Evolutionary conservation across 768 basidiomycete genomes (phyloP), one percentile per base, ranked within the genome.

Genomic region (Lactarius psammicola): DNA sequence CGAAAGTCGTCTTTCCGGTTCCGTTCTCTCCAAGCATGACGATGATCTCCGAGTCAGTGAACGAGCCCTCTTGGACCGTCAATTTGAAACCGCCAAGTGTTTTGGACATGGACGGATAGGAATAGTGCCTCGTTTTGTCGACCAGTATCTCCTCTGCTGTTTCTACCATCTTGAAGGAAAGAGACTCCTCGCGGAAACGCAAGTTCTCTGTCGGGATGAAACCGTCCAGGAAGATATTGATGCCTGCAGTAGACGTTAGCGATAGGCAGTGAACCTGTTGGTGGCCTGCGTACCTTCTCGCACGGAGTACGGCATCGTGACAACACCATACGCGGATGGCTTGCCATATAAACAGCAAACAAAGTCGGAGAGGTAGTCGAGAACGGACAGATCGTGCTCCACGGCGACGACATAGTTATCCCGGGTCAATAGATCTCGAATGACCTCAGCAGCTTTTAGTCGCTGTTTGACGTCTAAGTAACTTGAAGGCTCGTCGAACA

Each of bases 1-100:
- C 94, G 75, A 99, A 94, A 1, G 97, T 99, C 53, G 97, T 98
- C 82, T 99, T 99, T 44, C 97, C 95, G 2, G 94, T 99, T 58
- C 97, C 97, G 77, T 99, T 99, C 84, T 99, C 97, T 68, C 97
- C 97, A 38, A 99, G 81, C 89, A 99, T 92, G 76, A 99, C 97
- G 72, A 99, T 94, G 76, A 99, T 99, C 76, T 99, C 97, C 2
- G 95, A 98, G 75, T 98, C 95, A n/a, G 96, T 95, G 79, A 98
- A 99, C 38, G 84, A 84, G 30, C 97, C 97, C 0, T 77, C 79
- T 71, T 96, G 86, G 61, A 99, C 92, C 58, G 94, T 93, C 56
- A 99, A 86, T 78, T 99, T 98, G 87, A 99, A 99, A 69, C 74
- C 75, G 34, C 97, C 97, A 58, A 98, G 85, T 0, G 97, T 98